These are phyloP conservation scores for Phoma herbarum DNA, from an alignment of 2,329 filamentous ascomycete genomes.

Conservation along the genomic window DNA sequence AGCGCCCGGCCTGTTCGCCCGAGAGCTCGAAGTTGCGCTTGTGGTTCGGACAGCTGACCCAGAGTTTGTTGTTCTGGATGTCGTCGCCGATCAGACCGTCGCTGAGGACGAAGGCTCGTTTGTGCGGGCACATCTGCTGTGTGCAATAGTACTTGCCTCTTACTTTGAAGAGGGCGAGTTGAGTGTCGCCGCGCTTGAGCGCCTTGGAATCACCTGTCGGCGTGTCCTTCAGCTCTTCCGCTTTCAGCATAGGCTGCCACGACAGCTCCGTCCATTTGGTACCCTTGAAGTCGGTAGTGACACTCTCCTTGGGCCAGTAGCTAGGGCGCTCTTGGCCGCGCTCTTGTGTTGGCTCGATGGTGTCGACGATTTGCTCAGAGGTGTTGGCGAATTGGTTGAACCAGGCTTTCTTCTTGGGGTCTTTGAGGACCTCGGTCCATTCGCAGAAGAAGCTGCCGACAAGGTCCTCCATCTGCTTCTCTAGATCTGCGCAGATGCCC, in stretches of 20 bases:
- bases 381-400: conserved; percentile 91
- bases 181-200: conserved; percentile 87
- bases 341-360: conserved; percentile 75
- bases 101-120: conserved; percentile 86
- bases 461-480: conserved; percentile 86
- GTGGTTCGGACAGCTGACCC: conserved; percentile 87
- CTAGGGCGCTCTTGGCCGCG: conserved; percentile 77
- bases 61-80: conserved; percentile 69
- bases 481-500: conserved; percentile 83
- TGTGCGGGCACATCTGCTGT: conserved; percentile 96
- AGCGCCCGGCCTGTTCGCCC: conserved; percentile 71
- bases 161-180: conserved; percentile 86
- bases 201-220: conserved; percentile 78
- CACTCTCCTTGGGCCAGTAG: conserved; percentile 76
- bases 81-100: conserved; percentile 84
- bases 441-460: conserved; percentile 89
- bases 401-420: conserved; percentile 70
- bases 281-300: conserved; percentile 75
- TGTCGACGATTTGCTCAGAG: conserved; percentile 68
- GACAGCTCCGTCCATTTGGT: conserved; percentile 71
- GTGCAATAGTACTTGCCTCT: conserved; percentile 82
- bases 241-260: conserved; percentile 83
- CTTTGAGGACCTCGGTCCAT: conserved; percentile 83
- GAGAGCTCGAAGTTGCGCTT: conserved; percentile 87
- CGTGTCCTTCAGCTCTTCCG: conserved; percentile 72